Percentiles rank a stretch among this genome's conserved stretches.
phyloP scores from a whole-genome alignment of 371 early-diverging fungal genomes.

The Mucor circinelloides region DNA sequence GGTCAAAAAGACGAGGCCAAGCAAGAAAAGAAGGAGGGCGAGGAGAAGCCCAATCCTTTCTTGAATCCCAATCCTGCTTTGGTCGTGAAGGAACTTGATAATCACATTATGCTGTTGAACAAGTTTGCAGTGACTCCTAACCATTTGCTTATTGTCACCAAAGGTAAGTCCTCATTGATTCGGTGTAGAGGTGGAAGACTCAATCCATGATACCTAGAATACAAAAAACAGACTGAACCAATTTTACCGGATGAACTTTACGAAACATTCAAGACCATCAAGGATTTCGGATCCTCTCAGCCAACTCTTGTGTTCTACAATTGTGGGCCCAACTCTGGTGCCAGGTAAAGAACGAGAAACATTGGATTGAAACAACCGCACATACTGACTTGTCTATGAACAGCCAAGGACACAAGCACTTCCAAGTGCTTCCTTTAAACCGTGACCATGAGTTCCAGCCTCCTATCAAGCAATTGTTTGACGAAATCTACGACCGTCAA shows the following conservation, averaged over 20 bases:
- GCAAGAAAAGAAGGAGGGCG: conserved; percentile 23
- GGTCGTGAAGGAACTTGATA: conserved; percentile 55
- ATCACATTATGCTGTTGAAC: conserved; percentile 70
- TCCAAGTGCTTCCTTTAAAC: conserved; percentile 67
- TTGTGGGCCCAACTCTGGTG: conserved; percentile 73
- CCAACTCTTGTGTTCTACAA: conserved; percentile 71
- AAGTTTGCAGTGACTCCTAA: conserved; percentile 73
- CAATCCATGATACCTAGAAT: conserved; percentile 42
- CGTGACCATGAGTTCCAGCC: conserved; percentile 37
- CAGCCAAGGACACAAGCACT: conserved; percentile 73
- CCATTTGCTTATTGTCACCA: conserved; percentile 73
- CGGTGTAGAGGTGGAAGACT: background rate
- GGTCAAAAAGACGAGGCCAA: background rate
- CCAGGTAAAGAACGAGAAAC: conserved; percentile 48
- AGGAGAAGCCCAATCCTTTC: conserved; percentile 60
- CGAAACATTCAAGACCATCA: conserved; percentile 57
- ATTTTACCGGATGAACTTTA: conserved; percentile 62
- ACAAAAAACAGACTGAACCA: conserved; percentile 64
- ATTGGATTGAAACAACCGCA: too few relatives aligned
- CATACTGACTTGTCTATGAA: background rate
- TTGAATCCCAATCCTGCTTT: conserved; percentile 66
- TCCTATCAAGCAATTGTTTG: conserved; percentile 53
- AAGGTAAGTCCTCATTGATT: conserved; percentile 50
- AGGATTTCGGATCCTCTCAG: conserved; percentile 33
- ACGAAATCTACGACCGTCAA: conserved; percentile 46